Conservation (phyloP, 352 stramenopile species). For the Phytophthora vignae region DNA sequence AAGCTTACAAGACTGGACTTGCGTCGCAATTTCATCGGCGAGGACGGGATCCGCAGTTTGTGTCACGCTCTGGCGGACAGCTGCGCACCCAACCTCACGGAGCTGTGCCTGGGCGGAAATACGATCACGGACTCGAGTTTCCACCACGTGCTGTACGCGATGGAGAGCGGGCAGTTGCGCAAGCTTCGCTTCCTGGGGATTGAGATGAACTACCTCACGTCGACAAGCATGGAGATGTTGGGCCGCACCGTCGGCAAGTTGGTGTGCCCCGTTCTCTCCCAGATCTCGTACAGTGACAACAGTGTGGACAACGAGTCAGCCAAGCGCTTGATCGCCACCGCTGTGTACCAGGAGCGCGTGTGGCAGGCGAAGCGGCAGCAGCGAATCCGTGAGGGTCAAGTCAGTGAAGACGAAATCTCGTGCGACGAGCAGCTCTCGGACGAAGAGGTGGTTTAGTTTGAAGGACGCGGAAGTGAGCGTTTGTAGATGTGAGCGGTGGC, state of each 20-base stretch:
- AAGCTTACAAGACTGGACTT: constrained; percentile 83
- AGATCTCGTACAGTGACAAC: constrained; percentile 91
- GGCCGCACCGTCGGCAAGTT: constrained; percentile 84
- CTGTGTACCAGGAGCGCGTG: constrained; percentile 83
- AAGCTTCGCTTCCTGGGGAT: constrained; percentile 81
- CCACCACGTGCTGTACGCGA: constrained; percentile 81
- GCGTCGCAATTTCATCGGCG: constrained; percentile 87
- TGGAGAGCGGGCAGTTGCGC: constrained; percentile 75
- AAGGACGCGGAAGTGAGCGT: constrained; percentile 19
- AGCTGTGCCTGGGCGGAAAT: constrained; percentile 85
- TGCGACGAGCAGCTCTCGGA: constrained; percentile 55
- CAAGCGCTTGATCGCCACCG: constrained; percentile 78
- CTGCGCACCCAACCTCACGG: constrained; percentile 67
- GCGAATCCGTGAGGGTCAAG: constrained; percentile 47
- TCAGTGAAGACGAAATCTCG: constrained; percentile 41
- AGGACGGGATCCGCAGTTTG: constrained; percentile 76
- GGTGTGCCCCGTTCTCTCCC: constrained; percentile 77
- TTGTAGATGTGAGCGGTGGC: constrained; percentile 33
- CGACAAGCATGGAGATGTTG: constrained; percentile 88
- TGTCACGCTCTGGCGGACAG: constrained; percentile 79
- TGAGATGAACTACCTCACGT: constrained; percentile 88
- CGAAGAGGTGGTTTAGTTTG: constrained; percentile 33
- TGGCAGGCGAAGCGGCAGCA: constrained; percentile 63
- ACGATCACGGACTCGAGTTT: constrained; percentile 88
- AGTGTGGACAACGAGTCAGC: constrained; percentile 77